phyloP scores from a whole-genome alignment of 106 monocot genomes.

The Triglochin maritima region DNA sequence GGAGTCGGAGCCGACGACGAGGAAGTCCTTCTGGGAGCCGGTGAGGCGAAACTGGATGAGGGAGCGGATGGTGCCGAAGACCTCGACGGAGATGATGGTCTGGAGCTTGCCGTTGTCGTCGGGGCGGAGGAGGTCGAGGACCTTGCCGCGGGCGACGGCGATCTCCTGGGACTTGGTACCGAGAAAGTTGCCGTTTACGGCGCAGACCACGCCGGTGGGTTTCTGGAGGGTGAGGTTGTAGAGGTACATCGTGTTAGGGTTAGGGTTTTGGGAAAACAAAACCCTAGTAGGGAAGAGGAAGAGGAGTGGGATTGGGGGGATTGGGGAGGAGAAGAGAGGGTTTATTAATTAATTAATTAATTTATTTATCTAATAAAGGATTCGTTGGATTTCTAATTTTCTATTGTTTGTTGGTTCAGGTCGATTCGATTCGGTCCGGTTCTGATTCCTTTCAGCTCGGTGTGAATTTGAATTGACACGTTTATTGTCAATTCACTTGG shows the following conservation, averaged over 20 bases:
- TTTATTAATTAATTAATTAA: no score
- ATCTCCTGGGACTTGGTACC: conserved; percentile 92
- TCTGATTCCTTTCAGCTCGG: no score
- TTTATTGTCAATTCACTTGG: no score
- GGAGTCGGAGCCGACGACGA: conserved; percentile 94
- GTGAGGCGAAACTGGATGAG: conserved; percentile 95
- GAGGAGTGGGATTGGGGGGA: not conserved
- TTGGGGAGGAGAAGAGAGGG: not conserved
- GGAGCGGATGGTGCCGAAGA: conserved; percentile 80
- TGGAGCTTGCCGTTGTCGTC: conserved; percentile 82
- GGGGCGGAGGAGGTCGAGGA: conserved; percentile 83
- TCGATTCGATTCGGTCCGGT: no score
- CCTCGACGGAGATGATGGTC: conserved; percentile 88
- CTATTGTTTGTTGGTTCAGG: no score
- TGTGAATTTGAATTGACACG: no score
- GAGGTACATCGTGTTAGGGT: conserved; percentile 50
- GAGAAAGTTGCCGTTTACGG: conserved; percentile 78
- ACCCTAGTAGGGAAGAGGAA: not conserved
- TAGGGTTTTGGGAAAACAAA: not conserved
- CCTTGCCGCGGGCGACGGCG: conserved; percentile 77
- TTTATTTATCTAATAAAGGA: no score
- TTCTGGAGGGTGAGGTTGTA: conserved; percentile 94
- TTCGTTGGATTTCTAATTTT: no score
- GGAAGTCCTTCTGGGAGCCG: conserved; percentile 86
- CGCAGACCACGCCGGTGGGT: conserved; percentile 83